phyloP scores from a whole-genome alignment of 1,139 yeast species.

The Protomyces lactucae-debilis region DNA sequence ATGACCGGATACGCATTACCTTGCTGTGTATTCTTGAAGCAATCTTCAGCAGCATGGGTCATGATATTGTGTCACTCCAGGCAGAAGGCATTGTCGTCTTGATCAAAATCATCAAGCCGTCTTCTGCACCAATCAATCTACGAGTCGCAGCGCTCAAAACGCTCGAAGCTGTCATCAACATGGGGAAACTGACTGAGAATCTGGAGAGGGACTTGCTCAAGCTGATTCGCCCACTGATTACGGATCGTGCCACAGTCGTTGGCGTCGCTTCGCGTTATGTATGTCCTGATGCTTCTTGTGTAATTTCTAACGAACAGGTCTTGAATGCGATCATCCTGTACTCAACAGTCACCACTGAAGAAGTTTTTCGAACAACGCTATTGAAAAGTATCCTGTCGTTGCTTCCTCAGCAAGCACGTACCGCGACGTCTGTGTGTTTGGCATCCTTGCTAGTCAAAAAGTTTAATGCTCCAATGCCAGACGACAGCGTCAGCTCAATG shows the following conservation, averaged over 20 bases:
- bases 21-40: conserved; percentile 22
- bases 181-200: conserved; percentile 40
- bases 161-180: conserved; percentile 34
- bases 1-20: conserved; percentile 34
- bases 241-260: conserved; percentile 38
- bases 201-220: conserved; percentile 40
- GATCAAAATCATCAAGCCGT: conserved; percentile 2
- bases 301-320: neutral
- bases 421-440: conserved; percentile 37
- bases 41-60: conserved; percentile 31
- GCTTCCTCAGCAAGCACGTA: conserved; percentile 35
- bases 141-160: conserved; percentile 35
- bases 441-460: conserved; percentile 32
- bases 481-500: neutral
- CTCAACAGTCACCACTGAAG: neutral
- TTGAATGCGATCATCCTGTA: neutral
- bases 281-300: conserved; percentile 18
- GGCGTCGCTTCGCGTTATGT: conserved; percentile 38
- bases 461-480: conserved; percentile 30
- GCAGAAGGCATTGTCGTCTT: conserved; percentile 5
- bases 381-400: conserved; percentile 3
- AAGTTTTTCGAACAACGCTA: conserved; percentile 1
- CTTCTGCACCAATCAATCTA: conserved; percentile 36
- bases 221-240: conserved; percentile 34
- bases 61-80: conserved; percentile 36